Conservation (phyloP, 139 green algal genomes). For the Chlamydomonas incerta region DNA sequence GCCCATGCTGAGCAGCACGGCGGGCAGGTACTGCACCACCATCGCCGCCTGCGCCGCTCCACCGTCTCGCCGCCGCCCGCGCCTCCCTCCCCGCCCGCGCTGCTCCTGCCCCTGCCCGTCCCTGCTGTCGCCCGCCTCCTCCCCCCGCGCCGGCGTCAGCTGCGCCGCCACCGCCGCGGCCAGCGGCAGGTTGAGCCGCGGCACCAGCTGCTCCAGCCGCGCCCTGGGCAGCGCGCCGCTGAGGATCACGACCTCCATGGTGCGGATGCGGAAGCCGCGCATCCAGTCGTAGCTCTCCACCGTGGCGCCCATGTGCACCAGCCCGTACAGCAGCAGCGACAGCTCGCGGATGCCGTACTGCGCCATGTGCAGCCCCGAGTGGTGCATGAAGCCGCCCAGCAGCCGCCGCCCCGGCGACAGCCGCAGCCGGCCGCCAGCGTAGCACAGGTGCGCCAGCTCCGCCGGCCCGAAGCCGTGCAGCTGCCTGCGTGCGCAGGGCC, state of each 20-base stretch:
- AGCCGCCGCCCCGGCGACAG: not conserved
- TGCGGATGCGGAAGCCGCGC: not conserved
- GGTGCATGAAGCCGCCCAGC: conserved; percentile 31
- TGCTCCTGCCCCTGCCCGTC: not conserved
- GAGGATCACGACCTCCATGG: not conserved
- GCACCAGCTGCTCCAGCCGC: not conserved
- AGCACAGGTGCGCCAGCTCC: conserved; percentile 51
- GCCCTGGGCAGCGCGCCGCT: not conserved
- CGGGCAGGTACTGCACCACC: not conserved
- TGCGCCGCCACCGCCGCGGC: not conserved
- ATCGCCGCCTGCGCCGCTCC: not conserved
- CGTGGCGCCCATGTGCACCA: not conserved
- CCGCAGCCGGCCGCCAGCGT: conserved; percentile 47
- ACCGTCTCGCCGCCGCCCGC: not conserved
- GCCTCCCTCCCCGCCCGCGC: not conserved
- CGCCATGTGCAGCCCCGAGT: not conserved
- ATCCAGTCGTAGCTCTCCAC: not conserved
- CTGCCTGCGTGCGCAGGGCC: not conserved
- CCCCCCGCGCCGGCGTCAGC: too few species aligned
- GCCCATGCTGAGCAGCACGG: not conserved
- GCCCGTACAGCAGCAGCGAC: conserved; percentile 9
- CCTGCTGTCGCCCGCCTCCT: too few species aligned
- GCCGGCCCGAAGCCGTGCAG: conserved; percentile 28
- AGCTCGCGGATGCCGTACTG: conserved; percentile 14
- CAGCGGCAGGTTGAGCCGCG: not conserved